Evolutionary conservation across 1,284 basidiomycete species (phyloP).

Genomic region (Cerrena zonata): DNA sequence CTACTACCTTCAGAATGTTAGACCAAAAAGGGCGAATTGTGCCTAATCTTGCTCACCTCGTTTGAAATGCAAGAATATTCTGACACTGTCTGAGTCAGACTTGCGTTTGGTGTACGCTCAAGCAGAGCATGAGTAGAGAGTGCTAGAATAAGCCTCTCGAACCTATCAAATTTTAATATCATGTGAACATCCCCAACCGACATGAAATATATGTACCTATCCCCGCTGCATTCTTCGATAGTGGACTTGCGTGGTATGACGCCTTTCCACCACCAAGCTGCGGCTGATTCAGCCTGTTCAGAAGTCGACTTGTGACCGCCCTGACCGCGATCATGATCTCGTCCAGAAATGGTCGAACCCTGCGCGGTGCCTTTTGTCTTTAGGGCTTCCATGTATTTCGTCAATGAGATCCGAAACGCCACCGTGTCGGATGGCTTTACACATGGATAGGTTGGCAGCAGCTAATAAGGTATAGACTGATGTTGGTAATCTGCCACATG

Average conservation of each 20-base stretch:
- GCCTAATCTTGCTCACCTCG: too few relatives aligned
- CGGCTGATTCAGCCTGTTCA: conserved; percentile 8
- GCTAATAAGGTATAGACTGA: too few relatives aligned
- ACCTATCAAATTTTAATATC: conserved; percentile 28
- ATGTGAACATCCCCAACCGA: conserved; percentile 4
- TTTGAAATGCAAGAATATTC: too few relatives aligned
- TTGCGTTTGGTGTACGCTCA: conserved; percentile 16
- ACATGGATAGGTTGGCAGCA: conserved; percentile 46
- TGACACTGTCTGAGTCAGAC: not conserved
- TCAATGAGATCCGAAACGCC: conserved; percentile 43
- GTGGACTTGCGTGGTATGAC: conserved; percentile 48
- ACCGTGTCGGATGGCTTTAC: conserved; percentile 41
- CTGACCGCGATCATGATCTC: conserved; percentile 14
- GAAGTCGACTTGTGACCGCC: conserved; percentile 13
- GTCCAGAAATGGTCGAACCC: conserved; percentile 21
- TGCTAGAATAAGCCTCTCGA: conserved; percentile 43
- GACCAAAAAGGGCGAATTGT: too few relatives aligned
- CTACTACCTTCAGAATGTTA: not conserved
- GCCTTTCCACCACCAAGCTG: conserved; percentile 48
- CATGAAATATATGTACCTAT: conserved; percentile 30
- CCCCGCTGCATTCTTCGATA: conserved; percentile 49
- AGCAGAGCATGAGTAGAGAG: conserved; percentile 46
- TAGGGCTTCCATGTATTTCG: conserved; percentile 44
- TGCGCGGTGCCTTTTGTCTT: conserved; percentile 34
- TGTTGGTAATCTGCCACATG: conserved; percentile 1